Evolutionary conservation across 495 filamentous ascomycete genomes (phyloP), one percentile per base, ranked within the genome.

Genomic region (Neurospora sp.): DNA sequence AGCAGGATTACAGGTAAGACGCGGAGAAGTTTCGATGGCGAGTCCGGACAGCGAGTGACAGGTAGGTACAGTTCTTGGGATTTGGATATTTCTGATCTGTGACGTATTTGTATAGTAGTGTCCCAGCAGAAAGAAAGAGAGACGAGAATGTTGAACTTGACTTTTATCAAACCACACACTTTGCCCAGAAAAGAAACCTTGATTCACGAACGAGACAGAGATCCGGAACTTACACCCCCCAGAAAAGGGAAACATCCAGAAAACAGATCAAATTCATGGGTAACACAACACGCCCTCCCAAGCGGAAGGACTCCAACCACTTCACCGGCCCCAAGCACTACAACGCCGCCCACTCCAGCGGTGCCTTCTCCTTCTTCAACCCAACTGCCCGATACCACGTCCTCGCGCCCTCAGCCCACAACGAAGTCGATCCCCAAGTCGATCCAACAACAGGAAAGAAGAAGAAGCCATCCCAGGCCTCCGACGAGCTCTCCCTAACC

Each of bases 291-390:
- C 38, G 18, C 12, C 59, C 22, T 41, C 53, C 39, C 39, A 31
- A 35, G 53, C 11, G 53, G 53, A 66, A 66, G 53, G 27, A 66
- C 27, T 41, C 46, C 38, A 70, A 71, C 27, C 69, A 74, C 69
- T 71, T 71, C 59, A 27, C 53, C 16, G 70, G 73, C 14, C 14
- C 53, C 18, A 71, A 61, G 40, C 9, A 41, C 12, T 35, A 70
- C 5, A 68, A 72, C 27, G 73, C 69, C 20, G 14, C 37, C 0
- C 68, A 73, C 42, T 44, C 74, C 27, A 12, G 66, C 7, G 74
- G 77, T 8, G 73, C 78, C 4, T 48, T 78, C 16, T 9, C 59
- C 69, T 80, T 79, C 66, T 68, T 80, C 68, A 79, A 78, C 59
- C 77, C 76, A 4, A 81, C 79, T 5, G 73, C 70, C 14, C 75